Evolutionary conservation across 2,329 filamentous ascomycete genomes (phyloP).

Genomic region (Parafenestella ontariensis): DNA sequence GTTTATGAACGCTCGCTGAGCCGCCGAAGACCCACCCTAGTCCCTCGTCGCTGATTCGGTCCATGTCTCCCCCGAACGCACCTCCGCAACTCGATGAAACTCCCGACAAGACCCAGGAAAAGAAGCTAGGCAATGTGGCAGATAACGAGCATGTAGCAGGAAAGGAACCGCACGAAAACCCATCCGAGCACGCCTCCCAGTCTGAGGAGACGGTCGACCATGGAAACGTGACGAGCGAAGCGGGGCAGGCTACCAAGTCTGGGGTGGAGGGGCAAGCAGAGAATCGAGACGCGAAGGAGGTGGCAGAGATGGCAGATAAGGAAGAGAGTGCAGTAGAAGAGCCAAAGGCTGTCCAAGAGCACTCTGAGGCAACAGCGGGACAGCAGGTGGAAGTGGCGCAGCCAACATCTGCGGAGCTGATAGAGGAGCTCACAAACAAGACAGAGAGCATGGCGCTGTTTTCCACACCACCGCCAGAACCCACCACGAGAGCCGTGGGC

Average conservation of each 20-base stretch:
- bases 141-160: constrained; percentile 9
- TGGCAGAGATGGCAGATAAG: constrained; percentile 4
- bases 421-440: constrained; percentile 27
- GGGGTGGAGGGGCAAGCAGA: constrained; percentile 13
- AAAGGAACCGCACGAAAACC: background rate
- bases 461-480: constrained; percentile 26
- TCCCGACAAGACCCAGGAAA: constrained; percentile 24
- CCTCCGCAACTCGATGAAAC: constrained; percentile 41
- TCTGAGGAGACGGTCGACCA: background rate
- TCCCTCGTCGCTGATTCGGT: constrained; percentile 31
- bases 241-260: constrained; percentile 29
- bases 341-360: background rate
- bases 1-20: constrained; percentile 32
- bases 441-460: constrained; percentile 23
- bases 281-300: constrained; percentile 7
- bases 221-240: constrained; percentile 13
- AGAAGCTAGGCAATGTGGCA: constrained; percentile 24
- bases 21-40: background rate
- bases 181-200: background rate
- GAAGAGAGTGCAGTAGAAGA: background rate
- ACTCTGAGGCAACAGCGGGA: background rate
- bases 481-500: constrained; percentile 30
- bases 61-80: constrained; percentile 46
- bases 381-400: constrained; percentile 2
- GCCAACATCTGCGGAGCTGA: constrained; percentile 11